Percentiles rank a stretch among this genome's conserved stretches.
phyloP scores from a whole-genome alignment of 2,329 filamentous ascomycete species.

The Aphanocladium album region DNA sequence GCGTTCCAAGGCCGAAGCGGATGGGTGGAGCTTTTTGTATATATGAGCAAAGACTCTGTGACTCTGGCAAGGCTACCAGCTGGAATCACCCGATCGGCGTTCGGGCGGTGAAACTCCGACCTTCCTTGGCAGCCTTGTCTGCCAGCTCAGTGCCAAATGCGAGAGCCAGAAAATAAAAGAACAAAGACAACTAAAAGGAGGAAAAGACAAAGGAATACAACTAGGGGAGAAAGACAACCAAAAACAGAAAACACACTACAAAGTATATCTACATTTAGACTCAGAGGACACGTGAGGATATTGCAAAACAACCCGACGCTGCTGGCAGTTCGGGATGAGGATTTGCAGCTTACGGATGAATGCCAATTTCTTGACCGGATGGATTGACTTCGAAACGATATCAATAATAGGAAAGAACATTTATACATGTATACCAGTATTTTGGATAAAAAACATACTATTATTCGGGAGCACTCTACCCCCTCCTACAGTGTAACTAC shows the following conservation, averaged over 20 bases:
- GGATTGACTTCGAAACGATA: not conserved
- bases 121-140: not conserved
- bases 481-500: constrained; percentile 22
- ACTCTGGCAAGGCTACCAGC: not conserved
- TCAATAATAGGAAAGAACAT: not conserved
- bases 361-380: not conserved
- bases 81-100: not conserved
- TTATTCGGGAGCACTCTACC: not conserved
- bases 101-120: not conserved
- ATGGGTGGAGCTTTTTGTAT: not conserved
- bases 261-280: not conserved
- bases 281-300: not conserved
- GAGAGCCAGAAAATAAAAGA: not conserved
- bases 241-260: not conserved
- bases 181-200: not conserved
- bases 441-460: not conserved
- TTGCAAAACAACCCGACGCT: not conserved
- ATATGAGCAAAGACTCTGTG: not conserved
- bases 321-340: not conserved
- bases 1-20: not conserved
- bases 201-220: not conserved
- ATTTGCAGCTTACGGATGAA: not conserved
- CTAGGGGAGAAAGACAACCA: not conserved
- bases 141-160: not conserved
- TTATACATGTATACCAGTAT: not conserved